Evolutionary conservation across 176 grass and related monocot genomes (phyloP).

Genomic region (Carex pumila): DNA sequence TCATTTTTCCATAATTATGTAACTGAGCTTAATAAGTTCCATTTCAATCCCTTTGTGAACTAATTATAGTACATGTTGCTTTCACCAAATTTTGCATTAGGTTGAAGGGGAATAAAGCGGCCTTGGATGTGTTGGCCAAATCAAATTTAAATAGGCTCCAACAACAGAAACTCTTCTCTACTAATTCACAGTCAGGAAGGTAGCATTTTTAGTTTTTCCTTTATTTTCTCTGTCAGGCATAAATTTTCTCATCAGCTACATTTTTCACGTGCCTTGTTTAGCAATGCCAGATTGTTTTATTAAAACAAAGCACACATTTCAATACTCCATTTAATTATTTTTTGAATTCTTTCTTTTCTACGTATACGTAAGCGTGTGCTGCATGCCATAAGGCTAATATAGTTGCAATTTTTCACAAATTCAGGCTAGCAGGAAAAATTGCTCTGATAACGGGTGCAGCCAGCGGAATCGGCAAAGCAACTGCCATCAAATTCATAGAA

Average conservation of each 20-base stretch:
- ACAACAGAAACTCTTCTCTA: slow-evolving; percentile 9
- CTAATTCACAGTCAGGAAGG: slow-evolving; percentile 8
- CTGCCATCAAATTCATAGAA: slow-evolving; percentile 39
- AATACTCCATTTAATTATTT: neutral
- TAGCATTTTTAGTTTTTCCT: neutral
- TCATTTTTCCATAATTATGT: neutral
- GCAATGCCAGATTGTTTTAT: neutral
- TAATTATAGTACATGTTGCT: neutral
- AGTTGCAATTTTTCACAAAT: neutral
- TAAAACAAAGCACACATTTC: neutral
- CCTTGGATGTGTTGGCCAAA: neutral
- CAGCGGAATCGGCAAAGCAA: slow-evolving; percentile 48
- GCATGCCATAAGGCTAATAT: neutral
- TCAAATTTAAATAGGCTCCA: neutral
- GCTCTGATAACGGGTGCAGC: slow-evolving; percentile 51
- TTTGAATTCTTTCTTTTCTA: neutral
- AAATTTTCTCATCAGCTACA: neutral
- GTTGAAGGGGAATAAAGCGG: neutral
- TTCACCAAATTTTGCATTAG: neutral
- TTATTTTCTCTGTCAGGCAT: too few species aligned
- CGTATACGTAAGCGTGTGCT: neutral
- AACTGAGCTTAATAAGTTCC: neutral
- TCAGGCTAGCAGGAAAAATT: slow-evolving; percentile 40
- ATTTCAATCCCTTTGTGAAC: neutral
- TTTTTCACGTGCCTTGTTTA: neutral